Evolutionary conservation across 305 asterid species (phyloP).

Genomic region (Fraxinus velutina): DNA sequence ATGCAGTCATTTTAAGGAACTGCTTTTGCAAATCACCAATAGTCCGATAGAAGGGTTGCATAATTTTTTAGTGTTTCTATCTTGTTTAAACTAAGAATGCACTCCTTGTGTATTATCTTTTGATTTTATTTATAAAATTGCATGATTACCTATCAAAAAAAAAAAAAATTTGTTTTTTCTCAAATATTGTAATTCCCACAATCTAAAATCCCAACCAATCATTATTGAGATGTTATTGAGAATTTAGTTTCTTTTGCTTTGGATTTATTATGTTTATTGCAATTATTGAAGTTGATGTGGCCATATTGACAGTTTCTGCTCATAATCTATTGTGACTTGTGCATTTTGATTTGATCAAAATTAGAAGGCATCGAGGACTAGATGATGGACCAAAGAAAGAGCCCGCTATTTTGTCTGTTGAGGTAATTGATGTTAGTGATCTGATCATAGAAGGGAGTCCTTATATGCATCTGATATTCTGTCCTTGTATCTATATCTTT

Average conservation of each 20-base stretch:
- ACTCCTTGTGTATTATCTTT: no score
- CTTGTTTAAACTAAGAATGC: no score
- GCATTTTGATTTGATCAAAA: constrained; percentile 22
- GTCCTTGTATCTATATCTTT: neutral
- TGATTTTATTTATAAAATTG: no score
- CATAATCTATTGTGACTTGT: constrained; percentile 9
- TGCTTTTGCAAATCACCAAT: no score
- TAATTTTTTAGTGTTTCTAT: no score
- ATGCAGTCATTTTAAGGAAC: no score
- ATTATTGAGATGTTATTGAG: neutral
- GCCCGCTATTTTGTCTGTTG: constrained; percentile 90
- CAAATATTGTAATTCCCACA: neutral
- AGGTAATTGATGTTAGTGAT: constrained; percentile 43
- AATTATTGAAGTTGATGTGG: neutral
- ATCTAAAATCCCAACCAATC: neutral
- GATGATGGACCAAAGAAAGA: constrained; percentile 54
- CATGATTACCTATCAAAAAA: no score
- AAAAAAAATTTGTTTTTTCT: neutral
- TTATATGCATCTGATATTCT: neutral
- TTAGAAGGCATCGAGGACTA: constrained; percentile 45
- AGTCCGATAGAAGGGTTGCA: no score
- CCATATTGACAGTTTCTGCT: neutral
- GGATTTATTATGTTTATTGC: neutral
- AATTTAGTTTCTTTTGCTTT: neutral
- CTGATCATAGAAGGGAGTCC: neutral